Conservation (phyloP, 306 rosid species). For the Abrus precatorius region DNA sequence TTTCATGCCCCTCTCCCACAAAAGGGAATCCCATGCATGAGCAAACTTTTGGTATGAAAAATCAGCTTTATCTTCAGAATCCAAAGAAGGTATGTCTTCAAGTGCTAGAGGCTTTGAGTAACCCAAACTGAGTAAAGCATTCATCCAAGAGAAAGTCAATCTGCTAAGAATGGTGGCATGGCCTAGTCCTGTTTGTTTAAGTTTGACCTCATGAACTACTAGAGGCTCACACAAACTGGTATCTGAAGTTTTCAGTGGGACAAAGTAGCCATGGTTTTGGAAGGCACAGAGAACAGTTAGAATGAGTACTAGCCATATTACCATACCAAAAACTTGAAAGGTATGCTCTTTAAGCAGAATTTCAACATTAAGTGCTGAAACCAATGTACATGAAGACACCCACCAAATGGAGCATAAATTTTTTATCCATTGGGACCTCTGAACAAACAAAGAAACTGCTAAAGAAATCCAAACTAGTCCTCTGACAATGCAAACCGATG, state of each 20-base stretch:
- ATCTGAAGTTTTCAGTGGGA: slow-evolving; percentile 19
- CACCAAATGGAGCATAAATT: slow-evolving; percentile 58
- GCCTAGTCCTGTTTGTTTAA: slow-evolving; percentile 33
- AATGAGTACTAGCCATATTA: slow-evolving; percentile 55
- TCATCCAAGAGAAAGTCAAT: slow-evolving; percentile 70
- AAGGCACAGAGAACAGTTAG: slow-evolving; percentile 58
- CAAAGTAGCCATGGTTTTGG: slow-evolving; percentile 42
- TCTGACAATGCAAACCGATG: slow-evolving; percentile 48
- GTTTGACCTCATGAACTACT: slow-evolving; percentile 43
- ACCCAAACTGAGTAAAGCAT: slow-evolving; percentile 61
- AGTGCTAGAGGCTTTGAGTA: slow-evolving; percentile 59
- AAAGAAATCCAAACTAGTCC: slow-evolving; percentile 63
- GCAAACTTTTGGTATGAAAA: slow-evolving; percentile 57
- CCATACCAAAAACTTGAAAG: slow-evolving; percentile 36
- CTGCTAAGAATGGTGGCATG: slow-evolving; percentile 54
- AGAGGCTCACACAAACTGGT: slow-evolving; percentile 11
- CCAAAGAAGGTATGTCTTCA: slow-evolving; percentile 67
- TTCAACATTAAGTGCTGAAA: slow-evolving; percentile 55
- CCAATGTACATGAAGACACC: slow-evolving; percentile 48
- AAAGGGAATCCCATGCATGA: slow-evolving; percentile 59
- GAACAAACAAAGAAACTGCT: slow-evolving; percentile 57
- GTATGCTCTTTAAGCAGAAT: slow-evolving; percentile 34
- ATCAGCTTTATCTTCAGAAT: slow-evolving; percentile 65
- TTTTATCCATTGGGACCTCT: slow-evolving; percentile 54
- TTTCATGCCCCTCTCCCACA: slow-evolving; percentile 42